phyloP scores from a whole-genome alignment of 352 stramenopile genomes.

The Pythium volutum region DNA sequence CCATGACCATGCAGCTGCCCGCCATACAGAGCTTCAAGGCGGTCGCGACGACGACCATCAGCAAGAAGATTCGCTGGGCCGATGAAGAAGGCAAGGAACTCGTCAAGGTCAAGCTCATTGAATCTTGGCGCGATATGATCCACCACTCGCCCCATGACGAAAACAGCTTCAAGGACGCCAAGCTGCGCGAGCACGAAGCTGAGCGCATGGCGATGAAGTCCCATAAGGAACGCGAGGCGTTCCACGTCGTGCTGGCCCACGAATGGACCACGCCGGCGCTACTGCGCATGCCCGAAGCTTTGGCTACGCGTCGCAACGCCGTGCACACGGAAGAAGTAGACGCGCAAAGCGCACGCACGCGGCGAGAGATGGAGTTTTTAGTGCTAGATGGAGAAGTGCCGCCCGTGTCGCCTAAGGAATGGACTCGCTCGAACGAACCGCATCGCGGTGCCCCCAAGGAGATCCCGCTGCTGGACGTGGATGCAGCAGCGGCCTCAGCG shows the following conservation, averaged over 20 bases:
- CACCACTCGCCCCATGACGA: conserved; percentile 61
- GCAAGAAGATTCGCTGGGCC: conserved; percentile 78
- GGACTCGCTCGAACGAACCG: conserved; percentile 63
- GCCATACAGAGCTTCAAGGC: conserved; percentile 85
- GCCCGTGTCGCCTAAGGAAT: conserved; percentile 74
- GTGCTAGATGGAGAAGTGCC: conserved; percentile 79
- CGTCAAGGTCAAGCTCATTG: conserved; percentile 80
- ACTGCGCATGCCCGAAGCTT: conserved; percentile 53
- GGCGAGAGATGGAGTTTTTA: conserved; percentile 81
- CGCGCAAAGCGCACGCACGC: conserved; percentile 60
- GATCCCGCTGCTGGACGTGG: conserved; percentile 70
- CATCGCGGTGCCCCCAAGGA: conserved; percentile 50
- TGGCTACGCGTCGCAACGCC: conserved; percentile 36
- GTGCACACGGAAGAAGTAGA: conserved; percentile 60
- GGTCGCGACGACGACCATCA: conserved; percentile 29
- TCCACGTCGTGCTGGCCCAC: conserved; percentile 45
- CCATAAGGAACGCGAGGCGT: conserved; percentile 56
- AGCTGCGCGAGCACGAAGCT: conserved; percentile 80
- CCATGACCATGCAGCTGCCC: conserved; percentile 53
- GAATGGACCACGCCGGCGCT: conserved; percentile 69
- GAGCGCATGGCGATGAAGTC: conserved; percentile 62
- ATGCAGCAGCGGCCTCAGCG: not conserved
- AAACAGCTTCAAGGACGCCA: conserved; percentile 75
- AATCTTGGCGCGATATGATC: conserved; percentile 83
- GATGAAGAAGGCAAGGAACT: conserved; percentile 76